These are phyloP conservation scores for Dryas integrifolia DNA, from an alignment of 331 rosid species.

Conservation along the genomic window DNA sequence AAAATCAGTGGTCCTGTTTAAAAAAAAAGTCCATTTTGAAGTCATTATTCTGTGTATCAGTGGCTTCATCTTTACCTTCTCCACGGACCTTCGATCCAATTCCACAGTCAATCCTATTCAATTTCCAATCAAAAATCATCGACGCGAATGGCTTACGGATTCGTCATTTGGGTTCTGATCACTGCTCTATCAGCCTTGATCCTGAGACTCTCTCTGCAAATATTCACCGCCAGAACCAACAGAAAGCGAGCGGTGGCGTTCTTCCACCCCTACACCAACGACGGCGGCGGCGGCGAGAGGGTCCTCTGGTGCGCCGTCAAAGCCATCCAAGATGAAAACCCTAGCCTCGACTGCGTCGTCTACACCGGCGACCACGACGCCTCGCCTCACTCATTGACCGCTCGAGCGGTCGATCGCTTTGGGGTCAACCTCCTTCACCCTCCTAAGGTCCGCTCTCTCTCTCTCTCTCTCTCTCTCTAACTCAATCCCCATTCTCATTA, in stretches of 20 bases:
- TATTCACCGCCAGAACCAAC: constrained; percentile 39
- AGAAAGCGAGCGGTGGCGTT: constrained; percentile 64
- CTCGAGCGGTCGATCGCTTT: constrained; percentile 70
- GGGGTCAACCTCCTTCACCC: constrained; percentile 61
- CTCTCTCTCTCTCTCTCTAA: not conserved
- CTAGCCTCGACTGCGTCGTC: constrained; percentile 52
- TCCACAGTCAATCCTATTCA: not conserved
- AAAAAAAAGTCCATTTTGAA: no score
- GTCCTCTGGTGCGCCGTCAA: constrained; percentile 91
- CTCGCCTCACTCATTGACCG: constrained; percentile 56
- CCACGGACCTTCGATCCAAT: no score
- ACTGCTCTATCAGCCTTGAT: constrained; percentile 27
- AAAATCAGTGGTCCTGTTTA: no score
- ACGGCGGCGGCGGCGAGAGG: constrained; percentile 90
- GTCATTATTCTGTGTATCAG: no score
- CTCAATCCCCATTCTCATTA: no score
- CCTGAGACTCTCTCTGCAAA: constrained; percentile 28
- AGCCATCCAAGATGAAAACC: constrained; percentile 66
- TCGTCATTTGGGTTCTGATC: constrained; percentile 34
- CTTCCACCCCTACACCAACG: constrained; percentile 93
- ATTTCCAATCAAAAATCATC: not conserved
- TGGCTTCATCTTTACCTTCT: no score
- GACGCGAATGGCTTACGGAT: constrained; percentile 29
- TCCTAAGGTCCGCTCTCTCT: constrained; percentile 45
- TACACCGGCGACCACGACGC: constrained; percentile 91